Percentiles rank a stretch among this genome's conserved stretches.
phyloP scores from a whole-genome alignment of 495 filamentous ascomycete species.

The Xylaria palmicola region DNA sequence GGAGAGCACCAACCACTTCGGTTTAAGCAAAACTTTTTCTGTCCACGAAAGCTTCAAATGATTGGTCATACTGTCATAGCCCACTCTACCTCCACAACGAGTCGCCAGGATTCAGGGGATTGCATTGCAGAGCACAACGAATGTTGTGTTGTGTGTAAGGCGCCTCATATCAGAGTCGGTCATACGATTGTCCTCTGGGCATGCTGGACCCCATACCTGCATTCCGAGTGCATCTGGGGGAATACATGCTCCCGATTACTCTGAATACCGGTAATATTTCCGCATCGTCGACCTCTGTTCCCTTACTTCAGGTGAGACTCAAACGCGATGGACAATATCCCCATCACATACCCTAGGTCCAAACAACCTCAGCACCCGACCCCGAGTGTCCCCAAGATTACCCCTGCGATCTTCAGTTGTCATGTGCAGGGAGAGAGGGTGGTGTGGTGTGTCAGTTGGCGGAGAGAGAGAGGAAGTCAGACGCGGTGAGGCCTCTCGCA shows the following conservation, averaged over 20 bases:
- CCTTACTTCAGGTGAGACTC: neutral
- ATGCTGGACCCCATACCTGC: neutral
- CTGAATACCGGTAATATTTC: slow-evolving; percentile 5
- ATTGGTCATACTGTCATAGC: neutral
- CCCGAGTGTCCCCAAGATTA: neutral
- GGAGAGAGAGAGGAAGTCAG: neutral
- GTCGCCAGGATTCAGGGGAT: neutral
- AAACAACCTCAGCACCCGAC: neutral
- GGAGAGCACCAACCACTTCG: too few relatives aligned
- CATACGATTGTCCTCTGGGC: too few relatives aligned
- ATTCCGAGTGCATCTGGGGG: neutral
- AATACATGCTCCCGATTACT: neutral
- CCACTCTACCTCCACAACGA: neutral
- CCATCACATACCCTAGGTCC: neutral
- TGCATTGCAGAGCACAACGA: neutral
- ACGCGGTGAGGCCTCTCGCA: slow-evolving; percentile 1
- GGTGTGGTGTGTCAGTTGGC: neutral
- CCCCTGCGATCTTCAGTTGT: neutral
- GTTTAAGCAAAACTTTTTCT: too few relatives aligned
- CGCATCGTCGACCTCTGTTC: neutral
- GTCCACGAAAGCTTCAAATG: neutral
- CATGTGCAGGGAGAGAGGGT: neutral
- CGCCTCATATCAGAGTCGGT: too few relatives aligned
- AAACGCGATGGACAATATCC: neutral
- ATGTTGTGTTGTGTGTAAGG: neutral